Evolutionary conservation across 2,329 filamentous ascomycete species (phyloP).

Genomic region (Waltergamsia citrina): DNA sequence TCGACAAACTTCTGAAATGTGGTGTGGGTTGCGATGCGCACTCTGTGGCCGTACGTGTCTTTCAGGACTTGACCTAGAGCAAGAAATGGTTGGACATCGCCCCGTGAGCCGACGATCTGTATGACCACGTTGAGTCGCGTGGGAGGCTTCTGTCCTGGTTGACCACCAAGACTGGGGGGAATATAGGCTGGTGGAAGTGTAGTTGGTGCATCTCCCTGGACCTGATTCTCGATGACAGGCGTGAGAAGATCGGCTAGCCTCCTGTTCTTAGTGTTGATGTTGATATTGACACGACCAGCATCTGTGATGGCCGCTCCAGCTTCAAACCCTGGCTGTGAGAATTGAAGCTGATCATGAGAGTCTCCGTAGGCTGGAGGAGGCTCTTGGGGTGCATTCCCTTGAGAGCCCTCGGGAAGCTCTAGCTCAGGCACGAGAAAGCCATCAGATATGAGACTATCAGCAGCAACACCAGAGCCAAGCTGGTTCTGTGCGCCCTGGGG

Average conservation of each 20-base stretch:
- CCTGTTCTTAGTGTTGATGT: conserved; percentile 61
- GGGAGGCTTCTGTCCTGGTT: conserved; percentile 45
- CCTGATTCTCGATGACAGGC: conserved; percentile 50
- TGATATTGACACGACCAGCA: conserved; percentile 72
- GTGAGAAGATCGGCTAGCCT: conserved; percentile 58
- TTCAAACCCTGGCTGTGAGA: conserved; percentile 53
- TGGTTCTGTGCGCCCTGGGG: too few species aligned
- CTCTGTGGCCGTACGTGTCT: conserved; percentile 57
- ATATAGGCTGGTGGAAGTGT: conserved; percentile 59
- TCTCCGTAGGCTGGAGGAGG: conserved; percentile 52
- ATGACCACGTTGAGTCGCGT: conserved; percentile 61
- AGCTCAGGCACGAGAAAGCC: conserved; percentile 25
- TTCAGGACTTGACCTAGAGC: conserved; percentile 58
- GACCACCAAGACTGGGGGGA: conserved; percentile 60
- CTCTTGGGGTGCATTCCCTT: conserved; percentile 14
- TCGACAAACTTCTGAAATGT: conserved; percentile 61
- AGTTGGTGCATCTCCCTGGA: conserved; percentile 35
- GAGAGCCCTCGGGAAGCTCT: background rate
- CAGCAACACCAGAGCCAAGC: background rate
- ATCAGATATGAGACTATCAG: conserved; percentile 20
- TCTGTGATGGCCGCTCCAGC: conserved; percentile 53
- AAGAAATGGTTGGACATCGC: conserved; percentile 69
- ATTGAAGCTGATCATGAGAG: conserved; percentile 42
- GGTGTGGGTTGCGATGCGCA: conserved; percentile 64
- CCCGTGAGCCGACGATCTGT: conserved; percentile 65